These are phyloP conservation scores for Theobroma cacao DNA, from an alignment of 345 rosid species.

Conservation along the genomic window DNA sequence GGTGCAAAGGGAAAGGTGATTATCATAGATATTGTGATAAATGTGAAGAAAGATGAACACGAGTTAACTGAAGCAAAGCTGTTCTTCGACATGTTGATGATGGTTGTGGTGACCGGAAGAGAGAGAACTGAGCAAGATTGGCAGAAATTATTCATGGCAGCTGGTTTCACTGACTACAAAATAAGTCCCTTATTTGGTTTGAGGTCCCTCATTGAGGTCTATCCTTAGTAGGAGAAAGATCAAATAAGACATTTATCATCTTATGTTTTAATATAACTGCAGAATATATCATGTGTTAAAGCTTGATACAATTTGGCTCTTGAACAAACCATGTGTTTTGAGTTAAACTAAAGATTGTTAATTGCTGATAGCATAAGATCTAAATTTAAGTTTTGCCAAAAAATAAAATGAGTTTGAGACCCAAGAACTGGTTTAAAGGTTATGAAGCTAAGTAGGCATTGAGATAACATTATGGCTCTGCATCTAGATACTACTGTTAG, in stretches of 20 bases:
- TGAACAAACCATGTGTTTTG: background rate
- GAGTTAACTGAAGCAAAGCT: conserved; percentile 27
- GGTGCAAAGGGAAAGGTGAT: conserved; percentile 31
- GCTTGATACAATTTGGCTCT: background rate
- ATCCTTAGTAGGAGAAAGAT: background rate
- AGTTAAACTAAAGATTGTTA: too few species aligned
- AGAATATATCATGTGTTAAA: background rate
- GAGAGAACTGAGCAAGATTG: conserved; percentile 12
- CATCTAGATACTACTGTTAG: too few species aligned
- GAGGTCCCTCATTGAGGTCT: conserved; percentile 17
- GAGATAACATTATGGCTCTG: too few species aligned
- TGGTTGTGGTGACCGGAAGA: conserved; percentile 16
- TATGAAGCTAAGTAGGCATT: too few species aligned
- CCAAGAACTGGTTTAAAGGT: too few species aligned
- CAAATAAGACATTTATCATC: background rate
- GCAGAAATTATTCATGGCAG: conserved; percentile 4
- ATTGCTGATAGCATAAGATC: too few species aligned
- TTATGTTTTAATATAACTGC: background rate
- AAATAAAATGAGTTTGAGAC: too few species aligned
- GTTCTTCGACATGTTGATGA: conserved; percentile 42
- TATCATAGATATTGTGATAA: conserved; percentile 36
- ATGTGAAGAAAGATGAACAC: conserved; percentile 28
- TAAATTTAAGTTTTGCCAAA: too few species aligned
- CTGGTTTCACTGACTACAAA: conserved; percentile 15
- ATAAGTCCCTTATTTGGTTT: conserved; percentile 3